Percentiles rank a stretch among this genome's conserved stretches.
Evolutionary conservation across 2,329 filamentous ascomycete genomes (phyloP).

Genomic region (Ambrosiella beaveri): DNA sequence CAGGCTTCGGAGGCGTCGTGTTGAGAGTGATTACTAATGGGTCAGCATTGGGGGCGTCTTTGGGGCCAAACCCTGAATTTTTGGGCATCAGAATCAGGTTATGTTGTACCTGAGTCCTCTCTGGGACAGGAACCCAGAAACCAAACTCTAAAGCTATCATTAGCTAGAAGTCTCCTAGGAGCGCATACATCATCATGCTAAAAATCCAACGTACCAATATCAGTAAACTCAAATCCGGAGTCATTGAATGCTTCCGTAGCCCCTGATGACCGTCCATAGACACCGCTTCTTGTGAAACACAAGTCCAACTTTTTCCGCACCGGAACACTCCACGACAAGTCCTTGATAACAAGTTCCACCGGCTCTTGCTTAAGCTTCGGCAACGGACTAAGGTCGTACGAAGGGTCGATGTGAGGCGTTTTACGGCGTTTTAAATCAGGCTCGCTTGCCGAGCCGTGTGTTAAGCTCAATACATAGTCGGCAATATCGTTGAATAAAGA

Average conservation of each 20-base stretch:
- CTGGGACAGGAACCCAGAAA: slow-evolving; percentile 48
- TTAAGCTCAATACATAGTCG: slow-evolving; percentile 30
- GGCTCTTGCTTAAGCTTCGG: slow-evolving; percentile 23
- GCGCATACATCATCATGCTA: neutral
- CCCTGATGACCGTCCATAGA: slow-evolving; percentile 39
- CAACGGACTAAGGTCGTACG: slow-evolving; percentile 23
- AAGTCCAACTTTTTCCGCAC: slow-evolving; percentile 52
- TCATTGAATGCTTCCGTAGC: slow-evolving; percentile 34
- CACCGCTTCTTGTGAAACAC: slow-evolving; percentile 40
- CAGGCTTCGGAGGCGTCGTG: slow-evolving; percentile 41
- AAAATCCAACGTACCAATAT: slow-evolving; percentile 34
- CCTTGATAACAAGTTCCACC: slow-evolving; percentile 42
- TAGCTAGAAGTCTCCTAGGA: neutral
- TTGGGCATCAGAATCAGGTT: slow-evolving; percentile 48
- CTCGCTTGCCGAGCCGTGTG: slow-evolving; percentile 23
- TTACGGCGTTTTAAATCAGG: slow-evolving; percentile 36
- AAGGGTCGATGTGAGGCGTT: slow-evolving; percentile 24
- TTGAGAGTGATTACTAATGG: slow-evolving; percentile 49
- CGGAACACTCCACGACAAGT: slow-evolving; percentile 49
- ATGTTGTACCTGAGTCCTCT: slow-evolving; percentile 46
- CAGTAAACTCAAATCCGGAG: slow-evolving; percentile 41
- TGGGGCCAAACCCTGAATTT: slow-evolving; percentile 34
- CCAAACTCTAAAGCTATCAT: slow-evolving; percentile 30
- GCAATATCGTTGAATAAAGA: slow-evolving; percentile 40
- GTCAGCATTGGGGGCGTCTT: slow-evolving; percentile 27